Percentiles rank a stretch among this genome's conserved stretches.
phyloP scores from a whole-genome alignment of 768 basidiomycete species.

The Panaeolus cyanescens region DNA sequence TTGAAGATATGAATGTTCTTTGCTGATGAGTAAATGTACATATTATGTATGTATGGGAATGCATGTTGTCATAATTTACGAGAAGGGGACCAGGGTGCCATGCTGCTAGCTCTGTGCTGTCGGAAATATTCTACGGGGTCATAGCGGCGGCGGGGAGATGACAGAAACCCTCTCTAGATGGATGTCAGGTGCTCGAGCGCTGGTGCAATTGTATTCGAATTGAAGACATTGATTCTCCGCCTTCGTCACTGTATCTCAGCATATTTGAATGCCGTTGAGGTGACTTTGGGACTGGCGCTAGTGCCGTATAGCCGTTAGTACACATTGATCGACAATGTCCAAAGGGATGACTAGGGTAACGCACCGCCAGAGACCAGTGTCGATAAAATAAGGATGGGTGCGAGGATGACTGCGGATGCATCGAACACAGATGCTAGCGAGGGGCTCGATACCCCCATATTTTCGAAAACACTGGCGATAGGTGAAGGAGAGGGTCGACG shows the following conservation, averaged over 20 bases:
- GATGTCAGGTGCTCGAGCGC: background rate
- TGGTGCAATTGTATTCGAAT: background rate
- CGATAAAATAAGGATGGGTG: background rate
- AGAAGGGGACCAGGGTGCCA: too few relatives aligned
- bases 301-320: too few relatives aligned
- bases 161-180: background rate
- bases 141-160: background rate
- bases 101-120: too few relatives aligned
- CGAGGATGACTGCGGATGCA: constrained; percentile 1
- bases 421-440: background rate
- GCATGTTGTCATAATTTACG: background rate
- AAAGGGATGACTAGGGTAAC: background rate
- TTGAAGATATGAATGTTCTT: background rate
- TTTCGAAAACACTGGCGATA: too few relatives aligned
- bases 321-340: background rate
- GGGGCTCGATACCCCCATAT: background rate
- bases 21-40: too few relatives aligned
- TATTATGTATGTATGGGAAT: too few relatives aligned
- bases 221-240: too few relatives aligned
- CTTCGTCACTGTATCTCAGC: too few relatives aligned
- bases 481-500: too few relatives aligned
- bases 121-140: too few relatives aligned
- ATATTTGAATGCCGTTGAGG: too few relatives aligned
- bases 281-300: too few relatives aligned
- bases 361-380: background rate